Evolutionary conservation across 768 basidiomycete genomes (phyloP).

Genomic region (Trametes cubensis): DNA sequence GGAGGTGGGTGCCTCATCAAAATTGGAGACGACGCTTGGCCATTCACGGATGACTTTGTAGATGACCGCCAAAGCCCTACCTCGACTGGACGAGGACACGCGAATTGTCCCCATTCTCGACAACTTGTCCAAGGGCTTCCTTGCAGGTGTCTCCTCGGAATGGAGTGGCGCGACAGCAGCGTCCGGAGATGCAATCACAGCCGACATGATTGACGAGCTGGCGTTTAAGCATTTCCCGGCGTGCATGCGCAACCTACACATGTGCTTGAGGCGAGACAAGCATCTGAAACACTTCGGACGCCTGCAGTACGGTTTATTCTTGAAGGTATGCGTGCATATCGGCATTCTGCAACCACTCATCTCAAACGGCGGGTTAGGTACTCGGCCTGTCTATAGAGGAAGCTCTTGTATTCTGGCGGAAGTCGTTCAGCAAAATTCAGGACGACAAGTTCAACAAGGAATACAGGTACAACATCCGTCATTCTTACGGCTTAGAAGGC

Average conservation of each 20-base stretch:
- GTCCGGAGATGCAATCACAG: slow-evolving; percentile 71
- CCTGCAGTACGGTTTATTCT: slow-evolving; percentile 88
- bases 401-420: slow-evolving; percentile 91
- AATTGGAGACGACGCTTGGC: neutral
- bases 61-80: slow-evolving; percentile 84
- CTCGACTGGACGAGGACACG: slow-evolving; percentile 92
- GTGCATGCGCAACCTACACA: slow-evolving; percentile 93
- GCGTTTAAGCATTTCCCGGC: slow-evolving; percentile 89
- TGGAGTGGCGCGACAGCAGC: slow-evolving; percentile 63
- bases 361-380: slow-evolving; percentile 52
- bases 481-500: slow-evolving; percentile 92
- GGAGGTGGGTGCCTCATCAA: slow-evolving; percentile 55
- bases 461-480: slow-evolving; percentile 96
- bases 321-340: slow-evolving; percentile 65
- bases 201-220: slow-evolving; percentile 92
- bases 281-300: slow-evolving; percentile 94
- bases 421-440: slow-evolving; percentile 74
- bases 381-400: slow-evolving; percentile 94
- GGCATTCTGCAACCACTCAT: neutral
- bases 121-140: slow-evolving; percentile 92
- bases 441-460: slow-evolving; percentile 99
- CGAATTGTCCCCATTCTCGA: slow-evolving; percentile 86
- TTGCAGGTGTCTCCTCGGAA: slow-evolving; percentile 86
- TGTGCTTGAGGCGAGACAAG: slow-evolving; percentile 69
- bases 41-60: slow-evolving; percentile 34